These are phyloP conservation scores for Teunomyces kruisii DNA, from an alignment of 805 yeast species.

Conservation along the genomic window DNA sequence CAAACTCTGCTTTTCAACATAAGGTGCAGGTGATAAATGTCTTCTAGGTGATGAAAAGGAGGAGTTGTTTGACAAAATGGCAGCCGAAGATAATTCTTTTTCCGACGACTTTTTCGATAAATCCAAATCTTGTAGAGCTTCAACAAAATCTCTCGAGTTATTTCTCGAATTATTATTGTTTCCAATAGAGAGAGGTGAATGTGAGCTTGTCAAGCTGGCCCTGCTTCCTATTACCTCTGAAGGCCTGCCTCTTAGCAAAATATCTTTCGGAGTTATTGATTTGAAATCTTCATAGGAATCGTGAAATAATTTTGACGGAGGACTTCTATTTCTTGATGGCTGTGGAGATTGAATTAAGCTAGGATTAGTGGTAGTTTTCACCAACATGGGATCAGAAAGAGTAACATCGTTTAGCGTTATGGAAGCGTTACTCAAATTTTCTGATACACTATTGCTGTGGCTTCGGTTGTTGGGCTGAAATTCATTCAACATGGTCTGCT, in stretches of 20 bases:
- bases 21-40: conserved; percentile 54
- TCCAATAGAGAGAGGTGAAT: conserved; percentile 15
- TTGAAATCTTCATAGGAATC: conserved; percentile 16
- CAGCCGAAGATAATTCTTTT: conserved; percentile 4
- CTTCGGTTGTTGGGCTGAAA: conserved; percentile 3
- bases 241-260: conserved; percentile 25
- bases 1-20: conserved; percentile 49
- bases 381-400: conserved; percentile 6
- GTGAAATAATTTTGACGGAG: conserved; percentile 22
- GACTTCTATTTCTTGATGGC: conserved; percentile 34
- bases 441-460: conserved; percentile 5
- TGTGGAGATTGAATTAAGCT: conserved; percentile 29
- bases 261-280: conserved; percentile 49
- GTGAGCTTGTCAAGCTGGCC: conserved; percentile 15
- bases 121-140: conserved; percentile 28
- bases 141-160: conserved; percentile 23
- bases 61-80: conserved; percentile 16
- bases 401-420: not conserved
- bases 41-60: conserved; percentile 53
- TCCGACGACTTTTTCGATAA: conserved; percentile 24
- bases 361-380: not conserved
- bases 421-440: conserved; percentile 2
- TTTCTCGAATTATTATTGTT: conserved; percentile 11
- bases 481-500: conserved; percentile 23
- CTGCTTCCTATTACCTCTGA: conserved; percentile 9